These are phyloP conservation scores for Candida manassasensis DNA, from an alignment of 805 yeast species.

Conservation along the genomic window DNA sequence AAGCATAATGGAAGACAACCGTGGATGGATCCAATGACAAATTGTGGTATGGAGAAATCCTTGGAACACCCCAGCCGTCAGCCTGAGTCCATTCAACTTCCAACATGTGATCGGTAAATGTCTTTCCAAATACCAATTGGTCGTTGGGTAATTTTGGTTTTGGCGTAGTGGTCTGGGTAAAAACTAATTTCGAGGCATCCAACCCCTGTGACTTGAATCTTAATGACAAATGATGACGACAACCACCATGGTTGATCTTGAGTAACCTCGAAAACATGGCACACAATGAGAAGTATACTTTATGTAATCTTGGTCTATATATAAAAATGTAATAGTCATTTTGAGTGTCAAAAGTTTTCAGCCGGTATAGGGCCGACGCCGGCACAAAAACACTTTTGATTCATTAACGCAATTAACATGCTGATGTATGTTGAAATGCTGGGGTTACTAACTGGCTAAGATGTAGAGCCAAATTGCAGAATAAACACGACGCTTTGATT, in stretches of 20 bases:
- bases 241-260: no score
- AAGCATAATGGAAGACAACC: slow-evolving; percentile 90
- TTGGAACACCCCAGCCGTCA: slow-evolving; percentile 83
- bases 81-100: slow-evolving; percentile 74
- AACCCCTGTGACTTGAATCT: slow-evolving; percentile 14
- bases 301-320: no score
- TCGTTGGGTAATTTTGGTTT: slow-evolving; percentile 35
- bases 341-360: neutral
- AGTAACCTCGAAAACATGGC: no score
- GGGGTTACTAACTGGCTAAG: no score
- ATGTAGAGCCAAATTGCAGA: no score
- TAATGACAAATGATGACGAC: neutral
- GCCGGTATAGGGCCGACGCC: slow-evolving; percentile 1
- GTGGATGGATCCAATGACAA: slow-evolving; percentile 83
- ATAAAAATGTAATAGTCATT: no score
- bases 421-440: no score
- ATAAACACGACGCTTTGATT: no score
- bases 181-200: slow-evolving; percentile 34
- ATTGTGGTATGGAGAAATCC: slow-evolving; percentile 79
- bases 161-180: slow-evolving; percentile 35
- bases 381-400: no score
- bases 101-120: slow-evolving; percentile 87
- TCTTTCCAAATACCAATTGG: slow-evolving; percentile 39
- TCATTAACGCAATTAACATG: no score
- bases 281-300: no score